Evolutionary conservation across 2,329 filamentous ascomycete genomes (phyloP), one percentile per base, ranked within the genome.

Genomic region (Sclerotinia borealis): DNA sequence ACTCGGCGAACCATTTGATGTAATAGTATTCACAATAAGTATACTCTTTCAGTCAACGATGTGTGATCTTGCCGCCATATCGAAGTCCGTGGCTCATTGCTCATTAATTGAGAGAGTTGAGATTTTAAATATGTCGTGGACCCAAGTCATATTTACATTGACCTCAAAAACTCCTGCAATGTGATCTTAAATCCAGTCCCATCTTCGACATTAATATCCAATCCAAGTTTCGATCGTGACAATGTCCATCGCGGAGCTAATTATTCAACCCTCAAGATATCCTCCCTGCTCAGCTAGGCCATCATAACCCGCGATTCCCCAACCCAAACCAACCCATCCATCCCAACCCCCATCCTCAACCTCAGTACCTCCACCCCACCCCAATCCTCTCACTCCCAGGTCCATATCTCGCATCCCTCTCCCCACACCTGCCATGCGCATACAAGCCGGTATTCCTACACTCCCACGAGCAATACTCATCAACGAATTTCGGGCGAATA

Each of bases 1-100:
- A 81, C 77, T 63, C 77, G 81, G 54, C 79, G 80, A 69, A 79
- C 75, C 63, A 73, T 89, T 58, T 63, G 51, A 63, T 58, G 34
- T 49, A 63, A 36, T 48, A 58, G 29, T 17, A n/a, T 22, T 29
- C 17, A 19, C 43, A 62, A 56, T 48, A 6, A 31, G 43, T 5
- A 31, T 41, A 11, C 13, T 17, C 13, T n/a, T 41, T 34, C 11
- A 19, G n/a, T 27, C 7, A 52, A 34, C n/a, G n/a, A 36, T 25
- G 15, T 4, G 15, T 45, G 2, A 43, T 22, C n/a, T 2, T 22
- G 8, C 29, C 19, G 8, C 29, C 19, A 34, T 8, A 13, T 34
- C n/a, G 2, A 56, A 25, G 2, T 45, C 4, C 8, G n/a, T 56
- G 8, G 8, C 27, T 25, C 11, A 25, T 25, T 25, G 25, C 4